phyloP scores from a whole-genome alignment of 1,284 basidiomycete species.

The Papiliotrema nemorosa region DNA sequence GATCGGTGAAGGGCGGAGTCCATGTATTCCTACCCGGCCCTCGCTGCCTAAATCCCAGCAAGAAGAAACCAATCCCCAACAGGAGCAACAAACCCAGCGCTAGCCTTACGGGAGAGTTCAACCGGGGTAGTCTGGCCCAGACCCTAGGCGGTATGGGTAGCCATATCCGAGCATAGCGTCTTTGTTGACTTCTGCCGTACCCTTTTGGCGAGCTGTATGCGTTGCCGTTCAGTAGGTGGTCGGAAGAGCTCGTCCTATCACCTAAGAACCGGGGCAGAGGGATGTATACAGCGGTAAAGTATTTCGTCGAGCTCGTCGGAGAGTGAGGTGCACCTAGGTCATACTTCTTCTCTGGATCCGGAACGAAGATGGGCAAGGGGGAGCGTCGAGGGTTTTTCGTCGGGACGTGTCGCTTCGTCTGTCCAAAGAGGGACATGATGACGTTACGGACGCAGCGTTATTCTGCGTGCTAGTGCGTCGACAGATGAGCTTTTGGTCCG shows the following conservation, averaged over 20 bases:
- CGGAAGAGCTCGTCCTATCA: background rate
- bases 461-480: background rate
- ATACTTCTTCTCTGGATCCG: conserved; percentile 40
- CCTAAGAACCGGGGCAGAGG: conserved; percentile 34
- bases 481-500: too few relatives aligned
- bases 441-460: too few relatives aligned
- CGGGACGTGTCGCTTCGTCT: conserved; percentile 43
- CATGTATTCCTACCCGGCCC: conserved; percentile 55
- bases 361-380: conserved; percentile 41
- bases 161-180: conserved; percentile 35
- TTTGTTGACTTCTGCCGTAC: conserved; percentile 7
- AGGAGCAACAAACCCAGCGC: conserved; percentile 52
- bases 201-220: conserved; percentile 12
- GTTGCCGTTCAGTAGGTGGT: conserved; percentile 14
- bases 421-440: conserved; percentile 50
- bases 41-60: conserved; percentile 58
- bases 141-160: conserved; percentile 63
- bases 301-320: conserved; percentile 18
- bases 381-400: conserved; percentile 39
- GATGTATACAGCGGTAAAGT: conserved; percentile 41
- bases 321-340: conserved; percentile 24
- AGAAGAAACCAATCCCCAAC: conserved; percentile 51
- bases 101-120: conserved; percentile 57
- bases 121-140: conserved; percentile 50
- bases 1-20: conserved; percentile 65